phyloP scores from a whole-genome alignment of 202 grass and related monocot genomes.

The Setaria italica region DNA sequence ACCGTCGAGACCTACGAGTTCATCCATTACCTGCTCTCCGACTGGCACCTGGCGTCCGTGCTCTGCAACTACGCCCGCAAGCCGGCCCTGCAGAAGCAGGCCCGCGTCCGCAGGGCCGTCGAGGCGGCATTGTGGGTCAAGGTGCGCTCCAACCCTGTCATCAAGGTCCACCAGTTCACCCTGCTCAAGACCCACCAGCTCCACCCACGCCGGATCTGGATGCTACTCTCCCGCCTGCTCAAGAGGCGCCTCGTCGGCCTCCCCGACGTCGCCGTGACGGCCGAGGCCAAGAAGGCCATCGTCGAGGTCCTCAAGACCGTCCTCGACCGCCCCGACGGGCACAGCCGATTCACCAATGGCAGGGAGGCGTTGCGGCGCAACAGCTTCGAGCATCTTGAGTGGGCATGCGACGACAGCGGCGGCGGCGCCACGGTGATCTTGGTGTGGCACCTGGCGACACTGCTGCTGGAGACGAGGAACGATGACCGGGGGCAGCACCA shows the following conservation, averaged over 20 bases:
- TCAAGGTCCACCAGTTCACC: constrained; percentile 39
- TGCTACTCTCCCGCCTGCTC: constrained; percentile 30
- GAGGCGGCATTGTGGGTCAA: not conserved
- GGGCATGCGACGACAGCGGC: not conserved
- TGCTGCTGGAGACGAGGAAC: constrained; percentile 7
- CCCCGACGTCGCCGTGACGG: not conserved
- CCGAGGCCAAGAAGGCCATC: constrained; percentile 31
- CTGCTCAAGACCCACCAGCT: constrained; percentile 2
- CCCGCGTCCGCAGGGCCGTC: not conserved
- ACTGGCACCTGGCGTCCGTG: constrained; percentile 10
- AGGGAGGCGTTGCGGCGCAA: not conserved
- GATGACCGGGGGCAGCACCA: not conserved
- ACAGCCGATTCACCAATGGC: constrained; percentile 13
- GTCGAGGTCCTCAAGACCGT: not conserved
- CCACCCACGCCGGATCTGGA: not conserved
- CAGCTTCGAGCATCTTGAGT: not conserved
- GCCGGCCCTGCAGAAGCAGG: not conserved
- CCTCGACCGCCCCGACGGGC: not conserved
- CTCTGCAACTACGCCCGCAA: not conserved
- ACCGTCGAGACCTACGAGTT: constrained; percentile 39
- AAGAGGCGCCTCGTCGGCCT: constrained; percentile 28
- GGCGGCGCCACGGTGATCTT: constrained; percentile 38
- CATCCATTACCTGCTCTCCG: constrained; percentile 15
- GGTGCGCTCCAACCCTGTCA: not conserved
- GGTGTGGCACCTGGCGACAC: constrained; percentile 49